Percentiles rank a stretch among this genome's conserved stretches.
Evolutionary conservation across 345 rosid genomes (phyloP).

Genomic region (Pistacia vera): DNA sequence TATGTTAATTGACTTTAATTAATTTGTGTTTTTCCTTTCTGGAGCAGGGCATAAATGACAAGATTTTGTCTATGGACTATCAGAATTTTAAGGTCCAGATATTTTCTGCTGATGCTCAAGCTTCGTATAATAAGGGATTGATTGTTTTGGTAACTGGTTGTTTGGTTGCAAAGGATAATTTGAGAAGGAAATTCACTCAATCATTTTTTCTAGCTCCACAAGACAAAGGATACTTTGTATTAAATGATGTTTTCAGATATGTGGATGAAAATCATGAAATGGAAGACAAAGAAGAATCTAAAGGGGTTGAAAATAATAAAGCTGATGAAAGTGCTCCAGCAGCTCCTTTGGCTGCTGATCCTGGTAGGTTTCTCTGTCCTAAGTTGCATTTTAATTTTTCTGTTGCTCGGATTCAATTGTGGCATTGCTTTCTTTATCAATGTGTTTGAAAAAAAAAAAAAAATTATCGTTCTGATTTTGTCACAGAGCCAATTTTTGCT

Average conservation of each 20-base stretch:
- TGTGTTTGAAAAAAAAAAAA: background rate
- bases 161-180: constrained; percentile 49
- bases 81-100: constrained; percentile 56
- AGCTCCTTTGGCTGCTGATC: constrained; percentile 32
- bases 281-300: constrained; percentile 21
- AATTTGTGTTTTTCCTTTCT: background rate
- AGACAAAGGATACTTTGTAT: constrained; percentile 63
- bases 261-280: constrained; percentile 30
- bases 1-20: background rate
- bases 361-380: constrained; percentile 32
- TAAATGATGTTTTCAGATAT: constrained; percentile 70
- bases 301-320: constrained; percentile 25
- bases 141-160: constrained; percentile 70
- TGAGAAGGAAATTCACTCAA: constrained; percentile 52
- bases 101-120: constrained; percentile 62
- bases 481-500: constrained; percentile 40
- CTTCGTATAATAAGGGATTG: constrained; percentile 49
- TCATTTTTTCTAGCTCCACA: constrained; percentile 79
- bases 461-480: background rate
- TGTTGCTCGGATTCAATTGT: background rate
- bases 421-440: background rate
- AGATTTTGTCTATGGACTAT: constrained; percentile 57
- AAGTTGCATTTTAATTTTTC: constrained; percentile 4
- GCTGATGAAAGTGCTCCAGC: constrained; percentile 29
- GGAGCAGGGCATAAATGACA: constrained; percentile 68